Conservation (phyloP, 1,139 yeast species). For the Hyphopichia fennica region DNA sequence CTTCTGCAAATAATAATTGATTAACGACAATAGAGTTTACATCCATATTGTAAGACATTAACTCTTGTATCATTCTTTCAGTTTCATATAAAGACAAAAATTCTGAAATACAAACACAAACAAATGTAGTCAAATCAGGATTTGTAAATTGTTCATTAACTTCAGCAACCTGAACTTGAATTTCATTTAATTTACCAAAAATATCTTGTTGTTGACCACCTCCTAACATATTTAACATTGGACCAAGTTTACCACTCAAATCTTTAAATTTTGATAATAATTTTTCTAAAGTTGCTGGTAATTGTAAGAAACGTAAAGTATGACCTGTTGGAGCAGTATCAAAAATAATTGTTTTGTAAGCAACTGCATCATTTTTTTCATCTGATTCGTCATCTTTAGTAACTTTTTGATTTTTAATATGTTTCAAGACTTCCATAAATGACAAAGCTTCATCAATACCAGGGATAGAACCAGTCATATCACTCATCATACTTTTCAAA, state of each 20-base stretch:
- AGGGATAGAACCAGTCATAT: slow-evolving; percentile 91
- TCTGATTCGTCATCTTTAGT: slow-evolving; percentile 15
- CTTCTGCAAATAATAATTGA: slow-evolving; percentile 85
- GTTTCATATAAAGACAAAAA: slow-evolving; percentile 94
- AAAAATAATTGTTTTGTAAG: slow-evolving; percentile 84
- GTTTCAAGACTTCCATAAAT: slow-evolving; percentile 96
- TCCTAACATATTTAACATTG: slow-evolving; percentile 77
- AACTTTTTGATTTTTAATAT: slow-evolving; percentile 74
- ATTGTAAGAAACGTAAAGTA: slow-evolving; percentile 88
- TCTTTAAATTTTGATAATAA: slow-evolving; percentile 84
- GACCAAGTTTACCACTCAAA: slow-evolving; percentile 84
- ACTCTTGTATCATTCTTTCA: slow-evolving; percentile 94
- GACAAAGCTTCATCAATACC: slow-evolving; percentile 98
- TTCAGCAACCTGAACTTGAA: slow-evolving; percentile 79
- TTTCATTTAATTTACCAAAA: slow-evolving; percentile 76
- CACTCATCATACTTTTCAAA: slow-evolving; percentile 74
- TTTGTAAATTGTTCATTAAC: slow-evolving; percentile 94
- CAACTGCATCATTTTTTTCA: slow-evolving; percentile 22
- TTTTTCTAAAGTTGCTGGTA: slow-evolving; percentile 89
- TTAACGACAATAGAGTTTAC: slow-evolving; percentile 94
- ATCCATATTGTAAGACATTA: slow-evolving; percentile 92
- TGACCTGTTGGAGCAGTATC: slow-evolving; percentile 99
- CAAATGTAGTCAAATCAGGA: slow-evolving; percentile 94
- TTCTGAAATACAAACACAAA: slow-evolving; percentile 96
- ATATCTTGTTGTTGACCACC: slow-evolving; percentile 77